Conservation (phyloP, 768 basidiomycete genomes). For the Leccinellum rugosiceps region DNA sequence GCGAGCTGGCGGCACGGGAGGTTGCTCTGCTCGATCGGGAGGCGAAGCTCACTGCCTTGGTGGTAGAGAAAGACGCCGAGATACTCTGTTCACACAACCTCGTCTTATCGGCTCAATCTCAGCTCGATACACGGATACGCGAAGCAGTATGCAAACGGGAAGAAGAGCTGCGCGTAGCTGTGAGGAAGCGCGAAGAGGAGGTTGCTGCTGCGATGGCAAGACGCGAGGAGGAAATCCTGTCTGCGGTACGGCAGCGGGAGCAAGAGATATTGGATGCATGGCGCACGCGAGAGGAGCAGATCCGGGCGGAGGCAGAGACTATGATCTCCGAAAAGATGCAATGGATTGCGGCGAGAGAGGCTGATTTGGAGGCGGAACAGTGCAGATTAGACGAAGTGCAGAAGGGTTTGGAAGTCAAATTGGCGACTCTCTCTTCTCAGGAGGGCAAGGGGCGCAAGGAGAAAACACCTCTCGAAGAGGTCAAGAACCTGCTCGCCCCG, state of each 20-base stretch:
- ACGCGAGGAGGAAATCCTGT: constrained; percentile 71
- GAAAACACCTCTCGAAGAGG: constrained; percentile 67
- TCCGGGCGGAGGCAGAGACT: constrained; percentile 46
- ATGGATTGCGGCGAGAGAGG: constrained; percentile 50
- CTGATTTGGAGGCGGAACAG: constrained; percentile 52
- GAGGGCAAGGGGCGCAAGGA: constrained; percentile 42
- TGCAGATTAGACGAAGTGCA: constrained; percentile 44
- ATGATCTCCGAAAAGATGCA: constrained; percentile 39
- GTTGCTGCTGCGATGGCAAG: constrained; percentile 60
- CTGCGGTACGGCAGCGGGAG: constrained; percentile 61
- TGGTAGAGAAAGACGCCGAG: constrained; percentile 60
- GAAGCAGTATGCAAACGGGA: constrained; percentile 62
- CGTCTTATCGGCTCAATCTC: constrained; percentile 38
- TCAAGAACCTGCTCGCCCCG: constrained; percentile 65
- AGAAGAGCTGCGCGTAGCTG: constrained; percentile 62
- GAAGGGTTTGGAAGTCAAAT: constrained; percentile 49
- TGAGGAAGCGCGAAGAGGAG: constrained; percentile 68
- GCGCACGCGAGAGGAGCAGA: constrained; percentile 47
- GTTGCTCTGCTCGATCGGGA: constrained; percentile 53
- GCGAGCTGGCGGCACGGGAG: constrained; percentile 61
- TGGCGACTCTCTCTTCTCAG: constrained; percentile 43
- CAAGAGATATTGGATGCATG: constrained; percentile 62
- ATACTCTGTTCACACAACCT: constrained; percentile 47
- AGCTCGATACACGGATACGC: constrained; percentile 46
- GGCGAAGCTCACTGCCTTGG: constrained; percentile 41